Conservation (phyloP, 169 alveolate genomes). For the Hepatocystis sp. region DNA sequence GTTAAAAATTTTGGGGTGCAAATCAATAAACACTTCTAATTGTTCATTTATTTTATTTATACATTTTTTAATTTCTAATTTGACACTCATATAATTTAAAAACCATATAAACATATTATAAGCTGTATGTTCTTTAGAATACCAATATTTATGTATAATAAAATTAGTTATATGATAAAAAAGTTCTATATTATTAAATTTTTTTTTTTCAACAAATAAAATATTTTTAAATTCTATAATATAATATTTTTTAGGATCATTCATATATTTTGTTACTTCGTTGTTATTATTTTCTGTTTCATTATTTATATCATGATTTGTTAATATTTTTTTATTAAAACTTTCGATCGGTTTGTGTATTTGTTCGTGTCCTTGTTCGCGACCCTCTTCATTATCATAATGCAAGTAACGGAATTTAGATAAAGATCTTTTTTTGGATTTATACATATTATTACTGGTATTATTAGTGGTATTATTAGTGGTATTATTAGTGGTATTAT, state of each 20-base stretch:
- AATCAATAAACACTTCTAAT: conserved; percentile 52
- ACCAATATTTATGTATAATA: conserved; percentile 73
- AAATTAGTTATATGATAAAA: conserved; percentile 66
- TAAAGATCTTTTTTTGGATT: too few relatives aligned
- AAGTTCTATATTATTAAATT: conserved; percentile 60
- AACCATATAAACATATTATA: conserved; percentile 65
- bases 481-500: too few relatives aligned
- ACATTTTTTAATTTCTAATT: conserved; percentile 45
- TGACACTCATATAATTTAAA: conserved; percentile 54
- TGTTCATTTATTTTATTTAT: conserved; percentile 40
- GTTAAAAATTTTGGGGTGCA: conserved; percentile 58
- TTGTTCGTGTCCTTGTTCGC: too few relatives aligned
- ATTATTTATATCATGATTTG: too few relatives aligned
- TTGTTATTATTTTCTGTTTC: neutral
- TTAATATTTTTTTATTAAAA: too few relatives aligned
- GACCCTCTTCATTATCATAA: too few relatives aligned
- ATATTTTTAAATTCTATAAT: conserved; percentile 69
- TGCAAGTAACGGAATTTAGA: too few relatives aligned
- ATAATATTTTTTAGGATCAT: conserved; percentile 55
- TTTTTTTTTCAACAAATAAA: conserved; percentile 53
- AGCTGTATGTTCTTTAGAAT: conserved; percentile 47
- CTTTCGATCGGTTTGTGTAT: too few relatives aligned
- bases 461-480: too few relatives aligned
- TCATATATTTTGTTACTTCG: conserved; percentile 5
- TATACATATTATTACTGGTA: too few relatives aligned